Conservation (phyloP, 352 stramenopile genomes). For the Globisporangium acanthophoron region DNA sequence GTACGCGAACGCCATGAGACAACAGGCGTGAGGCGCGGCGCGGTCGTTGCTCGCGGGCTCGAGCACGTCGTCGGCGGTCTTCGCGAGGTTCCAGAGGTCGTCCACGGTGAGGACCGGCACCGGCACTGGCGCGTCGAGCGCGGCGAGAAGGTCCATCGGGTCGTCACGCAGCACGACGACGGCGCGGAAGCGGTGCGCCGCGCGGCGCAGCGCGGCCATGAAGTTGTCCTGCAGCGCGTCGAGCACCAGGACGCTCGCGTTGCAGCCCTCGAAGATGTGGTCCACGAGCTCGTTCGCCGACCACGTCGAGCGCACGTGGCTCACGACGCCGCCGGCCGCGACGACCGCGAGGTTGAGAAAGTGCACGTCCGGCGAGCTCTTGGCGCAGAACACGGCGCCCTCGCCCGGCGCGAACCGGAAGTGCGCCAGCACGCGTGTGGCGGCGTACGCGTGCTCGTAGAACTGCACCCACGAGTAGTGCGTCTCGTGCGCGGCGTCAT, state of each 20-base stretch:
- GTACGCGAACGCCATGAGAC: slow-evolving; percentile 60
- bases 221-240: slow-evolving; percentile 51
- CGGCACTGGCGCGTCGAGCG: slow-evolving; percentile 14
- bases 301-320: slow-evolving; percentile 56
- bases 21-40: slow-evolving; percentile 40
- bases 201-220: slow-evolving; percentile 24
- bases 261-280: slow-evolving; percentile 44
- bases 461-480: slow-evolving; percentile 32
- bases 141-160: slow-evolving; percentile 18
- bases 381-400: slow-evolving; percentile 47
- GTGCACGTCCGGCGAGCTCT: slow-evolving; percentile 38
- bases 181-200: slow-evolving; percentile 25
- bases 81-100: slow-evolving; percentile 31
- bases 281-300: slow-evolving; percentile 37
- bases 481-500: slow-evolving; percentile 2
- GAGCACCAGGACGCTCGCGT: slow-evolving; percentile 52
- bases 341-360: slow-evolving; percentile 57
- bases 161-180: slow-evolving; percentile 40
- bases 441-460: slow-evolving; percentile 18
- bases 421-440: slow-evolving; percentile 43
- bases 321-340: slow-evolving; percentile 46
- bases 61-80: slow-evolving; percentile 21
- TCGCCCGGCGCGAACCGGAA: slow-evolving; percentile 52
- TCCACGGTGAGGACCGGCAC: slow-evolving; percentile 43
- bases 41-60: slow-evolving; percentile 17